Percentiles rank a stretch among this genome's conserved stretches.
These are phyloP conservation scores for Lodderomyces orthopsilosis DNA, from an alignment of 1,139 yeast species.

Conservation along the genomic window DNA sequence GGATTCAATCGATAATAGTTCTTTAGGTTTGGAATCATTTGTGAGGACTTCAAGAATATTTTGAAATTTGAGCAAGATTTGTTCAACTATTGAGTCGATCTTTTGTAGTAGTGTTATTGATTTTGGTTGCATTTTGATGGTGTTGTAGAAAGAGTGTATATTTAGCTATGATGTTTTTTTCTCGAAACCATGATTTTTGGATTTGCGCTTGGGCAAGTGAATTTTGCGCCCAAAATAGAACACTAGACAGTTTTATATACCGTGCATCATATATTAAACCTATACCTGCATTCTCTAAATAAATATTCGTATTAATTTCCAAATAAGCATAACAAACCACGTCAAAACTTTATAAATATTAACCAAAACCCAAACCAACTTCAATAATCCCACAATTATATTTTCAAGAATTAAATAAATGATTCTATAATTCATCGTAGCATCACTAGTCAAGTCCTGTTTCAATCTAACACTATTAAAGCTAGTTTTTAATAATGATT, in stretches of 20 bases:
- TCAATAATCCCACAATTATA: conserved; percentile 57
- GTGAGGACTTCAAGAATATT: conserved; percentile 44
- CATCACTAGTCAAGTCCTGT: conserved; percentile 20
- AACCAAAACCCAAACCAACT: conserved; percentile 71
- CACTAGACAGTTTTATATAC: too few species aligned
- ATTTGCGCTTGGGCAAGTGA: too few species aligned
- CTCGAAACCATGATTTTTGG: too few species aligned
- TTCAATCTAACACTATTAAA: conserved; percentile 23
- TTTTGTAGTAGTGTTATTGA: conserved; percentile 44
- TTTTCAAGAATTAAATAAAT: conserved; percentile 43
- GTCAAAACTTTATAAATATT: conserved; percentile 48
- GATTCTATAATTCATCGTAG: conserved; percentile 25
- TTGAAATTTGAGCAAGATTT: conserved; percentile 41
- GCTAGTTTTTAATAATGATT: conserved; percentile 28
- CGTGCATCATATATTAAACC: too few species aligned
- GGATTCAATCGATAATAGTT: conserved; percentile 52
- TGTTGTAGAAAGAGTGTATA: too few species aligned
- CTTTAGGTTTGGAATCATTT: conserved; percentile 47
- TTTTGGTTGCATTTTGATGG: conserved; percentile 32
- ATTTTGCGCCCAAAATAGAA: too few species aligned
- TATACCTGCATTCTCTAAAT: conserved; percentile 4
- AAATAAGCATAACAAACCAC: conserved; percentile 29
- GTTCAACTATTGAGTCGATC: conserved; percentile 42
- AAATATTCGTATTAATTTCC: conserved; percentile 36
- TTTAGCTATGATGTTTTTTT: neutral